A percentile compares a stretch with the other conserved stretches of the same genome.
Evolutionary conservation across 1,284 basidiomycete species (phyloP).

Genomic region (Leccinum subrobustum): DNA sequence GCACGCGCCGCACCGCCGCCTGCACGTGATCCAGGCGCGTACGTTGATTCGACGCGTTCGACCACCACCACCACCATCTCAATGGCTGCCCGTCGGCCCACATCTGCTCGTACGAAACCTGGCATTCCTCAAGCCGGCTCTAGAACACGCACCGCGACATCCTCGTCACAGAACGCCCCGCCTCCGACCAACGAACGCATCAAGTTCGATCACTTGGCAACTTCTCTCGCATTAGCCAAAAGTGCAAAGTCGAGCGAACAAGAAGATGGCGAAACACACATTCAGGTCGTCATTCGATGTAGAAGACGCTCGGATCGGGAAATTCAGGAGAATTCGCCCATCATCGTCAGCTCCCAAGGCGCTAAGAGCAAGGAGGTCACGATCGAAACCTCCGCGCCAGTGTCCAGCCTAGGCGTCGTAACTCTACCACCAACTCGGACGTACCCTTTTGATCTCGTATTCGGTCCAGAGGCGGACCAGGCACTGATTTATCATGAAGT

Average conservation of each 20-base stretch:
- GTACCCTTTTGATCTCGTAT: conserved; percentile 91
- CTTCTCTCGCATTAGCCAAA: conserved; percentile 24
- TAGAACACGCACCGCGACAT: conserved; percentile 20
- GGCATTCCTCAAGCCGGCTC: background rate
- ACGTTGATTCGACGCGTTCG: conserved; percentile 27
- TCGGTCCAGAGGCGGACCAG: conserved; percentile 97
- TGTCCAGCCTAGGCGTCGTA: conserved; percentile 64
- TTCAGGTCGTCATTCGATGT: conserved; percentile 90
- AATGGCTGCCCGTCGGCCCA: conserved; percentile 33
- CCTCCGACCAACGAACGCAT: conserved; percentile 19
- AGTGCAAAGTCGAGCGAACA: conserved; percentile 21
- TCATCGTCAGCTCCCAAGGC: conserved; percentile 76
- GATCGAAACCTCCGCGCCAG: conserved; percentile 71
- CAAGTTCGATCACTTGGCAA: conserved; percentile 19
- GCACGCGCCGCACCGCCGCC: background rate
- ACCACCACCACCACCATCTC: conserved; percentile 2
- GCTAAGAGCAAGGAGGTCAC: conserved; percentile 74
- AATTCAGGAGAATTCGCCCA: conserved; percentile 76
- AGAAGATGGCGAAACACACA: conserved; percentile 67
- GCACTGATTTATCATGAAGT: conserved; percentile 93
- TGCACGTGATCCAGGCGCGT: conserved; percentile 37
- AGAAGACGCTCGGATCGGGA: conserved; percentile 81
- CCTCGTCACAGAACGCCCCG: conserved; percentile 17
- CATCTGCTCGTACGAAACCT: conserved; percentile 21
- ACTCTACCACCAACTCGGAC: conserved; percentile 72